These are phyloP conservation scores for Fusarium haematococcum DNA, from an alignment of 2,329 filamentous ascomycete genomes.

Conservation along the genomic window DNA sequence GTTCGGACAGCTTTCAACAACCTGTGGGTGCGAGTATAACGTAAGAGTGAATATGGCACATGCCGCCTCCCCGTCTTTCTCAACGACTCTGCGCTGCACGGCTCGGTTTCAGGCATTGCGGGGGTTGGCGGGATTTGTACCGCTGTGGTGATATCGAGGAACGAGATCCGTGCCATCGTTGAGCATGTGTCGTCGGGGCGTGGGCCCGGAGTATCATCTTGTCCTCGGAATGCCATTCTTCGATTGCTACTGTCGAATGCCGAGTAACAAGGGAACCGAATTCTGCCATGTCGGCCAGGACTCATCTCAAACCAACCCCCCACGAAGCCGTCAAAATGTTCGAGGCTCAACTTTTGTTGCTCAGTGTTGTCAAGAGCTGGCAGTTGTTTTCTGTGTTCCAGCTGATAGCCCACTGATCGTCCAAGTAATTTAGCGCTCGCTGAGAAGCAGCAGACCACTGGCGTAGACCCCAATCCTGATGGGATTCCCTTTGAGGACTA, in stretches of 20 bases:
- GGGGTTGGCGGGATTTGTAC: conserved; percentile 22
- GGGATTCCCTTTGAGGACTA: conserved; percentile 20
- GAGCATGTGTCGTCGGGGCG: conserved; percentile 7
- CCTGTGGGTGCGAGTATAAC: not conserved
- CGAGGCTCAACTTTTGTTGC: not conserved
- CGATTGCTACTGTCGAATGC: not conserved
- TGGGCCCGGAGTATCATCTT: conserved; percentile 13
- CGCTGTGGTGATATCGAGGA: conserved; percentile 14
- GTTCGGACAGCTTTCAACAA: conserved; percentile 17
- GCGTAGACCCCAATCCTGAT: not conserved
- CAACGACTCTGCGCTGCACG: conserved; percentile 17
- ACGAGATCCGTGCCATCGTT: conserved; percentile 23
- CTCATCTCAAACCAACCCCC: not conserved
- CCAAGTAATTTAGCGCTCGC: conserved; percentile 2
- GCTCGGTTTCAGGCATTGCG: conserved; percentile 34
- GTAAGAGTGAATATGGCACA: conserved; percentile 5
- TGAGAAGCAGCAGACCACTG: not conserved
- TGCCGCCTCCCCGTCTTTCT: conserved; percentile 7
- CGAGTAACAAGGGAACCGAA: not conserved
- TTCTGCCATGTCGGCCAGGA: not conserved
- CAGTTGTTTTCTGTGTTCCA: not conserved
- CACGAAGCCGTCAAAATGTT: not conserved
- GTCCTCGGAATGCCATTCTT: not conserved
- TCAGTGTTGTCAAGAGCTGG: not conserved
- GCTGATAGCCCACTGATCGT: conserved; percentile 2